These are phyloP conservation scores for Biancaea sappan DNA, from an alignment of 306 rosid genomes.

Conservation along the genomic window DNA sequence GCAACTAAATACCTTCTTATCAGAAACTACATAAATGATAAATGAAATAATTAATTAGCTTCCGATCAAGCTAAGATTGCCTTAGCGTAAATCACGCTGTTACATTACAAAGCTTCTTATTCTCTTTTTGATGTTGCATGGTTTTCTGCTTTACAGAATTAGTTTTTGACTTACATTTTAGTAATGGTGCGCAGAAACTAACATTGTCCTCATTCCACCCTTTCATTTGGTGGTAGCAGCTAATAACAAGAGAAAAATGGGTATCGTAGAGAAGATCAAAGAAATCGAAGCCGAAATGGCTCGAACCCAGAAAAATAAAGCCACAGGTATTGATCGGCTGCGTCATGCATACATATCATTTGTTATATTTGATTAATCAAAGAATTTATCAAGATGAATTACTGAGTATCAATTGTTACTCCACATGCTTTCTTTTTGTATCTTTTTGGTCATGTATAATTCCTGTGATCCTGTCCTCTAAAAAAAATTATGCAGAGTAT, in stretches of 20 bases:
- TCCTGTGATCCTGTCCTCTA: too few species aligned
- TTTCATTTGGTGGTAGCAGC: slow-evolving; percentile 37
- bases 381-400: neutral
- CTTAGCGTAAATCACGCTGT: neutral
- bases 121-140: neutral
- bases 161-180: neutral
- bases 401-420: slow-evolving; percentile 1
- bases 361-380: neutral
- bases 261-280: slow-evolving; percentile 86
- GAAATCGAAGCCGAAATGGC: slow-evolving; percentile 99
- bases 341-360: neutral
- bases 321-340: slow-evolving; percentile 56
- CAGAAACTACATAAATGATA: too few species aligned
- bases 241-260: slow-evolving; percentile 54
- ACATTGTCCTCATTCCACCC: neutral
- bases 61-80: neutral
- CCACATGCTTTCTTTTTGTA: neutral
- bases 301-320: slow-evolving; percentile 96
- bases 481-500: slow-evolving; percentile 71
- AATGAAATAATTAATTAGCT: neutral
- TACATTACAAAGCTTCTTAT: neutral
- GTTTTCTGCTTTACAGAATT: neutral
- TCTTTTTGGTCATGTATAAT: neutral
- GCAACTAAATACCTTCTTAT: too few species aligned
- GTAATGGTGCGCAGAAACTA: neutral